Conservation (phyloP, 2,329 filamentous ascomycete genomes). For the Hysterium pulicare region DNA sequence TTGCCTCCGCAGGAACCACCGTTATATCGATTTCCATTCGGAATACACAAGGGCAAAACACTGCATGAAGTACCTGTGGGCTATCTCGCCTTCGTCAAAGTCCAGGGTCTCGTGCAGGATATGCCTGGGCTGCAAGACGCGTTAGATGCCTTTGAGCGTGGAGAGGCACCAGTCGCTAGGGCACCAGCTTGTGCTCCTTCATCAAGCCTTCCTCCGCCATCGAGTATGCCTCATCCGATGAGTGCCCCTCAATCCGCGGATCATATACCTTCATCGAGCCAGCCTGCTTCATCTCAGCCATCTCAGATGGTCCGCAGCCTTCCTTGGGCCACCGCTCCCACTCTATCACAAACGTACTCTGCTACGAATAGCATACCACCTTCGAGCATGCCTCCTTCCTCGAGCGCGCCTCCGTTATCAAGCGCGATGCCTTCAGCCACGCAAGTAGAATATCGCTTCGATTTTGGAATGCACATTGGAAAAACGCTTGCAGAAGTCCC, state of each 20-base stretch:
- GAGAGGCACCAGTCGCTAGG: not conserved
- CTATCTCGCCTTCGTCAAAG: conserved; percentile 5
- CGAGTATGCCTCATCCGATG: not conserved
- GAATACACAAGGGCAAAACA: conserved; percentile 3
- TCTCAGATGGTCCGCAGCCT: not conserved
- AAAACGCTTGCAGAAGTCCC: conserved; percentile 5
- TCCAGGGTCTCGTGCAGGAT: conserved; percentile 3
- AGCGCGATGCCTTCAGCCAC: not conserved
- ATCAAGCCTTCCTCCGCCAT: not conserved
- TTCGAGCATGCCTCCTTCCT: not conserved
- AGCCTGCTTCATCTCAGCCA: not conserved
- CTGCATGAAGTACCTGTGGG: conserved; percentile 6
- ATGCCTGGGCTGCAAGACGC: conserved; percentile 4
- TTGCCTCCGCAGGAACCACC: not conserved
- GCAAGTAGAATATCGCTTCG: not conserved
- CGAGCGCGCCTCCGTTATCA: not conserved
- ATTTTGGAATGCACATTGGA: conserved; percentile 1
- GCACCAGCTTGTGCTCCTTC: not conserved
- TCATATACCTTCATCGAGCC: not conserved
- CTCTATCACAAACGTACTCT: too few species aligned
- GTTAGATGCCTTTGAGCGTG: conserved; percentile 5
- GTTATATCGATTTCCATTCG: conserved; percentile 2
- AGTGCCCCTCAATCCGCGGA: not conserved
- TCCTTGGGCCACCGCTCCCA: not conserved
- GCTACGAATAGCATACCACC: too few species aligned